Percentiles rank a stretch among this genome's conserved stretches.
Conservation (phyloP, 2,329 filamentous ascomycete genomes). For the Sarocladiaceae sp. region DNA sequence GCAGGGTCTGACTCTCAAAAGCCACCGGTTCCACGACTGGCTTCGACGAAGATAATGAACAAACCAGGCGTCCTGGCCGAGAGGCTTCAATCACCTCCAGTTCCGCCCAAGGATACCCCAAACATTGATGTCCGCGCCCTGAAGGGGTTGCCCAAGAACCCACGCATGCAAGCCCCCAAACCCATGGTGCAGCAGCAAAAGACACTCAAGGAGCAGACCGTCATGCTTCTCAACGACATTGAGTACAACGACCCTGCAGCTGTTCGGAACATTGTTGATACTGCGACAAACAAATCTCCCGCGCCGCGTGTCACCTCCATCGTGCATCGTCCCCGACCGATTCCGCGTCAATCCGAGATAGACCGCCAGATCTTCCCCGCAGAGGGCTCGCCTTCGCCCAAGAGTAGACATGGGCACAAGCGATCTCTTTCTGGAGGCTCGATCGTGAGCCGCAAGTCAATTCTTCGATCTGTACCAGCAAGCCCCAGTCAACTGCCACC, state of each 20-base stretch:
- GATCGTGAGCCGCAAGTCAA: slow-evolving; percentile 36
- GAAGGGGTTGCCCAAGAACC: slow-evolving; percentile 4
- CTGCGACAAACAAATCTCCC: slow-evolving; percentile 26
- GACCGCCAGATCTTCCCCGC: slow-evolving; percentile 42
- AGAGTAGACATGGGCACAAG: slow-evolving; percentile 25
- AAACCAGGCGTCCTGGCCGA: not conserved
- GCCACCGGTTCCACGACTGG: not conserved
- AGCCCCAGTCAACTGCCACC: slow-evolving; percentile 46
- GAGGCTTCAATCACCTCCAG: not conserved
- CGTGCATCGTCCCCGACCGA: slow-evolving; percentile 49
- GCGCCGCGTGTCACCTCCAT: slow-evolving; percentile 20
- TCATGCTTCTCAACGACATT: slow-evolving; percentile 52
- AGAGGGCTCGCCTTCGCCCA: slow-evolving; percentile 31
- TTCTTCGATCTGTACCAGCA: slow-evolving; percentile 35
- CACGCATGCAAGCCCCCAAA: not conserved
- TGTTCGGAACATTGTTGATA: slow-evolving; percentile 43
- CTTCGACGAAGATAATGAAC: not conserved
- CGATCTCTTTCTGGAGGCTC: slow-evolving; percentile 46
- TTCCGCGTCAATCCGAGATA: slow-evolving; percentile 41
- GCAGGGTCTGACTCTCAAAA: not conserved
- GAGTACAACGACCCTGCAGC: slow-evolving; percentile 45
- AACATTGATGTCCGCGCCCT: not conserved
- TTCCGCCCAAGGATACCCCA: not conserved
- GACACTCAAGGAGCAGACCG: slow-evolving; percentile 33
- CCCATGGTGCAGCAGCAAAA: slow-evolving; percentile 12